Evolutionary conservation across 306 rosid genomes (phyloP).

Genomic region (Ormosia semicastrata): DNA sequence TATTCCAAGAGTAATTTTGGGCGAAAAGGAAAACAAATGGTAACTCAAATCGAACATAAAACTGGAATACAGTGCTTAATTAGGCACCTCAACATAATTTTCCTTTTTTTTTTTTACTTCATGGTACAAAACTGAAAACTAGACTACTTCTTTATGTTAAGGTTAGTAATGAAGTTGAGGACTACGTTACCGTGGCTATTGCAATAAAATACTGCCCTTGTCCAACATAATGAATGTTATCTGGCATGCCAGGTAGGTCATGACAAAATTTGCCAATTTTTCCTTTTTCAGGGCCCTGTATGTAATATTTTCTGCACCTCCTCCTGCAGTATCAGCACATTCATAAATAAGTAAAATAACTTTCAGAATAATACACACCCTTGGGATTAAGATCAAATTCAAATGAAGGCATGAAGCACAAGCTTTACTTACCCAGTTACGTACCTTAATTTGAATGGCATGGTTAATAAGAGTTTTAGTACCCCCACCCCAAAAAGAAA

Average conservation of each 20-base stretch:
- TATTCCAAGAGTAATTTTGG: no score
- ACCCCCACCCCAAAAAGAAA: no score
- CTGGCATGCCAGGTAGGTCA: conserved; percentile 49
- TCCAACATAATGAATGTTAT: conserved; percentile 58
- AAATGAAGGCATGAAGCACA: not conserved
- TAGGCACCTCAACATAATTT: not conserved
- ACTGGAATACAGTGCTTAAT: not conserved
- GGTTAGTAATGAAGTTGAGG: not conserved
- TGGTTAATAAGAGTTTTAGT: not conserved
- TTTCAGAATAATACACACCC: not conserved
- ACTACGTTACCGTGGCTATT: conserved; percentile 29
- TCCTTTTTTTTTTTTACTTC: not conserved
- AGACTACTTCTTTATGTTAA: not conserved
- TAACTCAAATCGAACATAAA: no score
- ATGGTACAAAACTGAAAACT: not conserved
- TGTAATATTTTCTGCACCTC: conserved; percentile 48
- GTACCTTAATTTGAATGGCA: not conserved
- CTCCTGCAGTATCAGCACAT: conserved; percentile 25
- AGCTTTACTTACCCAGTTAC: not conserved
- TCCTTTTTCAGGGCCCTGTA: conserved; percentile 52
- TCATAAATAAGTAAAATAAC: not conserved
- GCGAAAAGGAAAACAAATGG: no score
- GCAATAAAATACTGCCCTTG: conserved; percentile 52
- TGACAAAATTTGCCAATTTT: conserved; percentile 34
- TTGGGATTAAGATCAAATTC: not conserved